phyloP scores from a whole-genome alignment of 192 early-diverging fungal species.

The Gryganskiella cystojenkinii region DNA sequence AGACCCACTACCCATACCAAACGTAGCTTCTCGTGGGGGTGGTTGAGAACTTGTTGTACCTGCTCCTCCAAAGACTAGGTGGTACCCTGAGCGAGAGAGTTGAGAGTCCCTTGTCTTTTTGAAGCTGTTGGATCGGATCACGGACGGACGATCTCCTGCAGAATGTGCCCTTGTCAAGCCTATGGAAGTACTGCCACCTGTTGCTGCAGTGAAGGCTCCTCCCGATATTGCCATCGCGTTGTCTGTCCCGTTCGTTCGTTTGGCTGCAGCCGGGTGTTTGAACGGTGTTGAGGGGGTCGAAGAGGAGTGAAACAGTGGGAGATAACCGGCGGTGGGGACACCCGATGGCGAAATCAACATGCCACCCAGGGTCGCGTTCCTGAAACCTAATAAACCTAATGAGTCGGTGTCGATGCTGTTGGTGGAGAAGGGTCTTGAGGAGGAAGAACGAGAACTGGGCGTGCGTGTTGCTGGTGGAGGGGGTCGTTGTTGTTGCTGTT shows the following conservation, averaged over 20 bases:
- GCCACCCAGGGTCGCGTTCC: not conserved
- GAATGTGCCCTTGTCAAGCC: not conserved
- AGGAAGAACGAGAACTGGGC: not conserved
- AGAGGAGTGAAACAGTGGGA: not conserved
- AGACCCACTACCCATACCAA: too few species aligned
- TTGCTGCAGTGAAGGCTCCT: not conserved
- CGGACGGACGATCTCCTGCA: not conserved
- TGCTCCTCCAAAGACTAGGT: too few species aligned
- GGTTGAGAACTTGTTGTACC: too few species aligned
- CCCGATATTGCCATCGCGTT: not conserved
- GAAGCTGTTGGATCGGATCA: too few species aligned
- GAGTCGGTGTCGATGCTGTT: slow-evolving; percentile 8
- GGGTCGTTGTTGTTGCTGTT: not conserved
- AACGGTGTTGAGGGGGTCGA: slow-evolving; percentile 1
- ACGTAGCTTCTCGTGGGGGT: too few species aligned
- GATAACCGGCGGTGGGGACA: not conserved
- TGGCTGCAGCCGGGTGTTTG: not conserved
- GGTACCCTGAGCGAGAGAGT: too few species aligned
- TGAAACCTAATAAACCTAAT: not conserved
- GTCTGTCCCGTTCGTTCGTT: too few species aligned
- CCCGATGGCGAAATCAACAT: slow-evolving; percentile 10
- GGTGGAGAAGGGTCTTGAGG: slow-evolving; percentile 17
- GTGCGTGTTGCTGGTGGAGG: not conserved
- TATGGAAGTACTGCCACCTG: not conserved
- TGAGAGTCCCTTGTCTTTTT: too few species aligned